Conservation (phyloP, 345 rosid genomes). For the Corchorus olitorius region DNA sequence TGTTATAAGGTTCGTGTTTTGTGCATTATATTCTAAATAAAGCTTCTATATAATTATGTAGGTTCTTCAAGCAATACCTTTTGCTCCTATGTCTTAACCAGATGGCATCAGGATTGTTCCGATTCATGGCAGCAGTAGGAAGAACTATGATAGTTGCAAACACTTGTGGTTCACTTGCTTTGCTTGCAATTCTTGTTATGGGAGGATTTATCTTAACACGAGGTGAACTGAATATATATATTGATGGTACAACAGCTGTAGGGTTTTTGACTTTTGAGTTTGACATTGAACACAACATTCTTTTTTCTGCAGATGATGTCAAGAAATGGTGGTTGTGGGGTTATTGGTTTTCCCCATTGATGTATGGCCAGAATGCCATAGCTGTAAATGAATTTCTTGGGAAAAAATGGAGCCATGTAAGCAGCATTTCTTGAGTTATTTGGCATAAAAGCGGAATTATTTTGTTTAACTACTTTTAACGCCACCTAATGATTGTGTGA, state of each 20-base stretch:
- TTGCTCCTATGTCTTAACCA: conserved; percentile 41
- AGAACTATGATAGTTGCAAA: conserved; percentile 47
- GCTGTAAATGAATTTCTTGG: conserved; percentile 58
- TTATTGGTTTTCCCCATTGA: conserved; percentile 71
- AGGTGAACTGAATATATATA: conserved; percentile 18
- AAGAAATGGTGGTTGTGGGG: conserved; percentile 75
- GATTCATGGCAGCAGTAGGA: conserved; percentile 47
- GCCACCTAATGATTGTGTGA: neutral
- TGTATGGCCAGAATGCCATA: conserved; percentile 63
- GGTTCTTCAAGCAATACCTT: conserved; percentile 45
- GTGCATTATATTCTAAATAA: neutral
- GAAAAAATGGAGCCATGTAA: conserved; percentile 48
- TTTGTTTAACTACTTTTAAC: too few relatives aligned
- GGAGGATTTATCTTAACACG: conserved; percentile 47
- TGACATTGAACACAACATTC: conserved; percentile 11
- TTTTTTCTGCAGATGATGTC: conserved; percentile 46
- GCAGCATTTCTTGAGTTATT: conserved; percentile 9
- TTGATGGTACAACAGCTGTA: too few relatives aligned
- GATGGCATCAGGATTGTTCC: conserved; percentile 45
- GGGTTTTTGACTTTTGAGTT: conserved; percentile 17
- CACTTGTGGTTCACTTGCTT: conserved; percentile 37
- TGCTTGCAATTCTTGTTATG: conserved; percentile 41
- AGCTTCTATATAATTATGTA: conserved; percentile 23
- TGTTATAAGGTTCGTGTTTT: neutral
- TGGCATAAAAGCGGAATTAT: neutral